Evolutionary conservation across 2,329 filamentous ascomycete species (phyloP).

Genomic region (Leptographium radiaticola): DNA sequence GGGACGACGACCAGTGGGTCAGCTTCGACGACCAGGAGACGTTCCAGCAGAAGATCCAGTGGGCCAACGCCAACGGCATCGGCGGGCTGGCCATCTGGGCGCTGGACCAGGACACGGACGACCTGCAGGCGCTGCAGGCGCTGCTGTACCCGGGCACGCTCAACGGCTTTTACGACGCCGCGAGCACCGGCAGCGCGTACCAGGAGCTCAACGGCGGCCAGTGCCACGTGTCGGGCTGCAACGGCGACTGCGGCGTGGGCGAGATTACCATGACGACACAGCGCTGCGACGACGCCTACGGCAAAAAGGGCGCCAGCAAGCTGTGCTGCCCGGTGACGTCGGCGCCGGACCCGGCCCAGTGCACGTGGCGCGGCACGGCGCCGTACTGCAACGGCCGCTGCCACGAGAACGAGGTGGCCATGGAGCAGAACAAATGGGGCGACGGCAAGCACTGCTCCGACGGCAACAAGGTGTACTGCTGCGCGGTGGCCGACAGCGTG

Average conservation of each 20-base stretch:
- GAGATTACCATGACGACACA: too few species aligned
- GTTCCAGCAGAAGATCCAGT: slow-evolving; percentile 15
- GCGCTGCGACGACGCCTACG: neutral
- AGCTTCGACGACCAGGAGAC: slow-evolving; percentile 18
- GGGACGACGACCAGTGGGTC: slow-evolving; percentile 16
- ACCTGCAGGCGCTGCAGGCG: neutral
- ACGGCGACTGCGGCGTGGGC: too few species aligned
- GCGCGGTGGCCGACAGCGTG: neutral
- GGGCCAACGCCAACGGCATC: slow-evolving; percentile 14
- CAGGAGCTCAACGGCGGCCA: neutral
- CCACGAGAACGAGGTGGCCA: neutral
- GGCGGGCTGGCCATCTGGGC: slow-evolving; percentile 13
- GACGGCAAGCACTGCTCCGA: neutral
- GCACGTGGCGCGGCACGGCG: neutral
- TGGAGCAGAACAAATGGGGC: neutral
- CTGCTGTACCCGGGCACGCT: neutral
- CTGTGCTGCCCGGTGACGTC: neutral
- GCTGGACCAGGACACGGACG: neutral
- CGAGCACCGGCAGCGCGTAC: neutral
- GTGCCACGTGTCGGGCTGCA: too few species aligned
- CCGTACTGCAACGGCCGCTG: neutral
- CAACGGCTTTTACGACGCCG: neutral
- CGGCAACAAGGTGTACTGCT: neutral
- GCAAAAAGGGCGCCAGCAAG: neutral
- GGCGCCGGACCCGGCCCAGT: neutral